A percentile compares a stretch with the other conserved stretches of the same genome.
phyloP scores from a whole-genome alignment of 805 yeast species.

The Candida ascalaphidarum region DNA sequence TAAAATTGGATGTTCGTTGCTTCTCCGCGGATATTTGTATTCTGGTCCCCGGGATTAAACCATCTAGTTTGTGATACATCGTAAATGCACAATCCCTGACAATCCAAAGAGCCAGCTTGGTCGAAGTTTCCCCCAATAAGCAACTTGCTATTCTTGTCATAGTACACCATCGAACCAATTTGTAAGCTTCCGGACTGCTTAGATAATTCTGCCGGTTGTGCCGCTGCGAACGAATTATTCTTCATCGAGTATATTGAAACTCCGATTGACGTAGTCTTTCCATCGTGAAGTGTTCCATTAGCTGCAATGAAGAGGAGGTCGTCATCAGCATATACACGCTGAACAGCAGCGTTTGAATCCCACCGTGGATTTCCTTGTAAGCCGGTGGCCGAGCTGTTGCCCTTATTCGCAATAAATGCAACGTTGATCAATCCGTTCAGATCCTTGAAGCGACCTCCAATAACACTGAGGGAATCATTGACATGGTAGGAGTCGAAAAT shows the following conservation, averaged over 20 bases:
- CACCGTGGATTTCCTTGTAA: slow-evolving; percentile 17
- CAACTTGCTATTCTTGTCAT: slow-evolving; percentile 27
- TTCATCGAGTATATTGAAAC: slow-evolving; percentile 45
- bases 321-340: slow-evolving; percentile 27
- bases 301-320: slow-evolving; percentile 38
- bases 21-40: slow-evolving; percentile 14
- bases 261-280: slow-evolving; percentile 25
- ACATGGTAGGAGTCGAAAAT: slow-evolving; percentile 31
- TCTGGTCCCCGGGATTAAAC: slow-evolving; percentile 31
- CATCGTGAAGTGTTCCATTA: slow-evolving; percentile 23
- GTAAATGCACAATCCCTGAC: slow-evolving; percentile 61
- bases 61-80: slow-evolving; percentile 48
- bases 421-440: slow-evolving; percentile 9
- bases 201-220: slow-evolving; percentile 43
- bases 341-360: slow-evolving; percentile 16
- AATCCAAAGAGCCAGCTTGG: slow-evolving; percentile 45
- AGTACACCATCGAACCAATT: slow-evolving; percentile 27
- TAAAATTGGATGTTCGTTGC: slow-evolving; percentile 47
- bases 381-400: slow-evolving; percentile 8
- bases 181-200: slow-evolving; percentile 31
- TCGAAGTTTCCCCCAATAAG: slow-evolving; percentile 71
- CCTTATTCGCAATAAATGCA: slow-evolving; percentile 17
- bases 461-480: slow-evolving; percentile 41
- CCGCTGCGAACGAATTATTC: slow-evolving; percentile 27
- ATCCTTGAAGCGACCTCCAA: slow-evolving; percentile 51